Evolutionary conservation across 2,329 filamentous ascomycete species (phyloP).

Genomic region (Botrytis hyacinthi): DNA sequence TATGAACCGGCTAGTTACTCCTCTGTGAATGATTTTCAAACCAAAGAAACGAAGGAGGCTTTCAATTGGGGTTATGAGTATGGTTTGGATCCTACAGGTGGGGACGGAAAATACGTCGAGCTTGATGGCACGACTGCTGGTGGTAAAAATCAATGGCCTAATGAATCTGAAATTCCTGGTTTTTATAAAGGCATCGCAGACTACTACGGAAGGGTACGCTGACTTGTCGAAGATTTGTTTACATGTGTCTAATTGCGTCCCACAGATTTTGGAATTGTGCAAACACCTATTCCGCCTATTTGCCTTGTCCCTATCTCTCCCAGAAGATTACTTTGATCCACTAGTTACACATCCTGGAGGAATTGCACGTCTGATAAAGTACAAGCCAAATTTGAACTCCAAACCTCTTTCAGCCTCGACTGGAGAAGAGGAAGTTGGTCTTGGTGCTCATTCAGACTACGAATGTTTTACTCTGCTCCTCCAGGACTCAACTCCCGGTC

Average conservation of each 20-base stretch:
- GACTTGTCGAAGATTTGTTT: neutral
- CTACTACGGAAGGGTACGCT: slow-evolving; percentile 34
- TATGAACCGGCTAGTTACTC: slow-evolving; percentile 51
- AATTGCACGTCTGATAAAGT: slow-evolving; percentile 49
- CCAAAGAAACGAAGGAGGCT: slow-evolving; percentile 49
- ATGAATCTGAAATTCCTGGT: slow-evolving; percentile 33
- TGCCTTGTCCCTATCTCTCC: slow-evolving; percentile 43
- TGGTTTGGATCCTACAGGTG: slow-evolving; percentile 35
- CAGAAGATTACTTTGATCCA: slow-evolving; percentile 44
- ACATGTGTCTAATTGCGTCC: neutral
- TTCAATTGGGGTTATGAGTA: slow-evolving; percentile 39
- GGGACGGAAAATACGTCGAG: slow-evolving; percentile 38
- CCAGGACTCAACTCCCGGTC: slow-evolving; percentile 50
- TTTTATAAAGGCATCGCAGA: slow-evolving; percentile 35
- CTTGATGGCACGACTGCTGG: slow-evolving; percentile 33
- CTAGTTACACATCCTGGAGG: slow-evolving; percentile 45
- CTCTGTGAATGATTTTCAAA: slow-evolving; percentile 44
- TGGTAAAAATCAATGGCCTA: slow-evolving; percentile 35
- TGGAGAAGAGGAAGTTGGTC: slow-evolving; percentile 35
- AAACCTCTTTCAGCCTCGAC: slow-evolving; percentile 34
- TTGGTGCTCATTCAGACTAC: slow-evolving; percentile 55
- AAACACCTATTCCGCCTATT: slow-evolving; percentile 40
- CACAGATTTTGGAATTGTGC: slow-evolving; percentile 41
- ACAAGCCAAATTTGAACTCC: slow-evolving; percentile 44
- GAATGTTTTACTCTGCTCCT: slow-evolving; percentile 56